These are phyloP conservation scores for Pseudocercospora fuligena DNA, from an alignment of 2,329 filamentous ascomycete genomes.

Conservation along the genomic window DNA sequence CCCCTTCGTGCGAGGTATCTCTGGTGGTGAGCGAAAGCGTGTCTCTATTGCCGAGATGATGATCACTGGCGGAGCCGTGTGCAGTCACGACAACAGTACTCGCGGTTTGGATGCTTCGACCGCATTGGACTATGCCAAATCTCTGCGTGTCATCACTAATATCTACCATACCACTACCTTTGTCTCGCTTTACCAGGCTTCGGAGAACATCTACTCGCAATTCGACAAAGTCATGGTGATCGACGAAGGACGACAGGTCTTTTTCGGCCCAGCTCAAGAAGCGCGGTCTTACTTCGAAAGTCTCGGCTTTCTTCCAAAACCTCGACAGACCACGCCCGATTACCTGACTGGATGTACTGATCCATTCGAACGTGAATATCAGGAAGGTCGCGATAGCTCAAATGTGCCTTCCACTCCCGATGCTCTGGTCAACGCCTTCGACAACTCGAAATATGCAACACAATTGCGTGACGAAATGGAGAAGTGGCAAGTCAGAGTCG, in stretches of 20 bases:
- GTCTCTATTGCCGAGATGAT: constrained; percentile 56
- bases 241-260: constrained; percentile 75
- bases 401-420: constrained; percentile 73
- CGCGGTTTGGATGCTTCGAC: constrained; percentile 55
- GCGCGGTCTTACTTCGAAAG: constrained; percentile 76
- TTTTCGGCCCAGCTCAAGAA: constrained; percentile 70
- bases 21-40: constrained; percentile 55
- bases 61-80: constrained; percentile 47
- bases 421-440: constrained; percentile 71
- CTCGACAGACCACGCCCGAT: constrained; percentile 79
- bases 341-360: constrained; percentile 84
- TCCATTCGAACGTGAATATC: constrained; percentile 79
- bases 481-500: constrained; percentile 67
- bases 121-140: constrained; percentile 55
- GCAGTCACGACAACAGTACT: constrained; percentile 54
- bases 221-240: constrained; percentile 85
- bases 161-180: constrained; percentile 84
- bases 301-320: constrained; percentile 74
- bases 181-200: constrained; percentile 84
- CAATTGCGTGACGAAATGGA: constrained; percentile 68
- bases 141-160: constrained; percentile 69
- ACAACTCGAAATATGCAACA: constrained; percentile 63
- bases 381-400: constrained; percentile 65
- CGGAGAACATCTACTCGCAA: constrained; percentile 78
- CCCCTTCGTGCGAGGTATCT: constrained; percentile 75